Base-by-base conservation (phyloP, 2,329 filamentous ascomycete species). In the Leptographium wingfieldii region DNA sequence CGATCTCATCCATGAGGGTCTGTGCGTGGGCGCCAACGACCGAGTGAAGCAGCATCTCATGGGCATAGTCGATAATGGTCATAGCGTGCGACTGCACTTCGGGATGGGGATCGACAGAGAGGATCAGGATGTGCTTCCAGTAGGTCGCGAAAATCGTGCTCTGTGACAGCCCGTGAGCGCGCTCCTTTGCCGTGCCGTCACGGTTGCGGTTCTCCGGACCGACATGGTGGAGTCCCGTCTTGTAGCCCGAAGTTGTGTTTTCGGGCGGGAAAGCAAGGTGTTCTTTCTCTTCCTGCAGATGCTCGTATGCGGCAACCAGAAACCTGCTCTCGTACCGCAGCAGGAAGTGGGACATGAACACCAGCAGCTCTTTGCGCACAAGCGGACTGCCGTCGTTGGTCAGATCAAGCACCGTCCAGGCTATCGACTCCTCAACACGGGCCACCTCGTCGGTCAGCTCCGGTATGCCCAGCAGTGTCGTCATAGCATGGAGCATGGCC, bases 291-390 rank as follows among this genome's bases (percentile, higher is more conserved):
- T 96, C 90, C 29, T 86, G 76, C 49, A 97, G 77, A 64, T 96
- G 90, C 70, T 99, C 94, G 71, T 87, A 97, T 5, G 92, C 92
- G 1, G 89, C 87, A 35, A 97, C 92, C 51, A 96, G 72, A 67
- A 99, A 95, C 66, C 95, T 95, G 70, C 85, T 90, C 73, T 95
- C 87, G 69, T 96, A 96, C 49, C 92, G 87, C 62, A 88, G 82
- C 55, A 95, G 85, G 68, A 96, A 96, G 33, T 88, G 87, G 0
- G 94, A 97, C 66, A 96, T 85, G 76, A 97, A 97, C 14, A 96
- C 88, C 3, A 96, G 77, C 46, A 97, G 79, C 72, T 99, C 94
- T 69, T 92, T 95, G 55, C 94, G 86, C 33, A 99, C 94, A 76
- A 97, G 85, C 31, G 91, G 90, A 68, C 91, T 96, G 40, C 92